Base-by-base conservation (phyloP, 2,329 filamentous ascomycete species). In the Tolypocladium amazonense region DNA sequence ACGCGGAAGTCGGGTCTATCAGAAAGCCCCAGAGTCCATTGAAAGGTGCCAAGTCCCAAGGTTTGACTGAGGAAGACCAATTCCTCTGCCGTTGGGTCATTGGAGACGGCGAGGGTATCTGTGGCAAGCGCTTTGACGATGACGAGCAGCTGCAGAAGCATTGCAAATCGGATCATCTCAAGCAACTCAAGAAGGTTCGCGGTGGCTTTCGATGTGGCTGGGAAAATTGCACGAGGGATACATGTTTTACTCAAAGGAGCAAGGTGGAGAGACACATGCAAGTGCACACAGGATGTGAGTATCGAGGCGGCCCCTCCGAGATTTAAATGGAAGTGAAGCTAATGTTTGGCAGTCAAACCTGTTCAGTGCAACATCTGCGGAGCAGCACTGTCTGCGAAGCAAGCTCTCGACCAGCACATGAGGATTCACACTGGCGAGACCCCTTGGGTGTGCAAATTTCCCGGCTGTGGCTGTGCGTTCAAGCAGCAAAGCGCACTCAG, bases 401-500 rank as follows among this genome's bases (percentile, higher is more conserved):
- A 89, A 69, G 84, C 87, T 1, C 77, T 89, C 8, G 81, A 84
- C 50, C 86, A 88, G 68, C 87, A 90, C 65, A 77, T 83, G 68
- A 80, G 85, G 23, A 87, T 82, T 2, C 87, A 90, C 66, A 86
- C 85, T 0, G 83, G 85, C 45, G 81, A 84, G 62, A 86, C 83
- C 62, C 86, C 86, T 33, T 86, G 84, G 72, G 73, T 77, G 47
- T 89, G 87, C 68, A 68, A 73, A 12, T 69, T 69, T 33, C 66
- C 69, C 4, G 77, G 76, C 41, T 87, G 85, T 63, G 72, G 70
- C 27, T 85, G 84, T 67, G 75, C 76, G 0, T 89, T 89, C 66
- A 84, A 86, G 58, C 85, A 88, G 62, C 85, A 88, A 63, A 87
- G 84, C 63, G 85, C 86, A 27, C 73, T 87, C 27, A 88, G 84